These are phyloP conservation scores for Globisporangium mamillatum DNA, from an alignment of 352 stramenopile genomes.

Conservation along the genomic window DNA sequence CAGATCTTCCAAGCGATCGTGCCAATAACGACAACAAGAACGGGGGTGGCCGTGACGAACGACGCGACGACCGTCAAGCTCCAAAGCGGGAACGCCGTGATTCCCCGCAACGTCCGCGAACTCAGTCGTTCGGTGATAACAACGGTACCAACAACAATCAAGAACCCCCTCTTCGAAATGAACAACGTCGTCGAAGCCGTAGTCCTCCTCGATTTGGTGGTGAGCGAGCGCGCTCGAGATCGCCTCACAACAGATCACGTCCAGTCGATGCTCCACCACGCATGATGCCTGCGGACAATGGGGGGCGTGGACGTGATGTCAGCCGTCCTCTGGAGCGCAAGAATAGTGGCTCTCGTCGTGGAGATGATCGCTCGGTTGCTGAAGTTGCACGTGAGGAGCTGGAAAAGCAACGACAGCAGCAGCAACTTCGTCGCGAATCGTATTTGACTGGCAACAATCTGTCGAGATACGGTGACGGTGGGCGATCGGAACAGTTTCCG, in stretches of 20 bases:
- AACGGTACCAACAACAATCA: background rate
- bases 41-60: constrained; percentile 17
- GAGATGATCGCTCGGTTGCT: constrained; percentile 49
- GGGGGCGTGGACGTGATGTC: constrained; percentile 24
- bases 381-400: constrained; percentile 50
- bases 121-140: background rate
- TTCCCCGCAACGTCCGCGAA: background rate
- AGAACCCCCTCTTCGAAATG: constrained; percentile 3
- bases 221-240: constrained; percentile 2
- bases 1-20: constrained; percentile 7
- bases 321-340: constrained; percentile 24
- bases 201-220: constrained; percentile 15
- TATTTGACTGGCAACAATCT: constrained; percentile 16
- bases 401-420: constrained; percentile 37
- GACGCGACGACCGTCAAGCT: constrained; percentile 14
- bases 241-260: constrained; percentile 3
- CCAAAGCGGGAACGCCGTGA: constrained; percentile 1
- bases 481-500: constrained; percentile 17
- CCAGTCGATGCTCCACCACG: background rate
- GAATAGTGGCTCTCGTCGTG: constrained; percentile 19
- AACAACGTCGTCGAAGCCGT: constrained; percentile 9
- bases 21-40: background rate
- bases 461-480: constrained; percentile 33
- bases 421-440: constrained; percentile 32
- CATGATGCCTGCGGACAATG: constrained; percentile 10